Evolutionary conservation across 164 flowering plant genomes (phyloP), one percentile per base, ranked within the genome.

Genomic region (Vitis amurensis): DNA sequence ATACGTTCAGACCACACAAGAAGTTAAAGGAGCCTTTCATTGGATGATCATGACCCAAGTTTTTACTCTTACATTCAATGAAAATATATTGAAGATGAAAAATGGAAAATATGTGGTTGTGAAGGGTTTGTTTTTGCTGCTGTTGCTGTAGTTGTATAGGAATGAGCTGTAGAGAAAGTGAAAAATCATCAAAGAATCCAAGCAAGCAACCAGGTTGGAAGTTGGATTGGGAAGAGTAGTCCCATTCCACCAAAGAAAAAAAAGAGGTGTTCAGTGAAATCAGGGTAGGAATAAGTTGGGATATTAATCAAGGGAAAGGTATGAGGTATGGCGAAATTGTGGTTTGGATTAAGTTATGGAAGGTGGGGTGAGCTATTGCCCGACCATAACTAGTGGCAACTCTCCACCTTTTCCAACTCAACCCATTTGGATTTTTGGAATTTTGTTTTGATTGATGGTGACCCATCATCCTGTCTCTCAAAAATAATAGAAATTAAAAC

Each of bases 311-410:
- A 16, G 58, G 56, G 52, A 63, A 37, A 23, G 13, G 19, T 49
- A 31, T 59, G 59, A 52, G 4, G 58, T 57, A 57, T 29, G 11
- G 30, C 3, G 44, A 37, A 37, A 37, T 37, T 37, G 44, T 37
- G 44, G 44, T 37, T 14, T 19, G 52, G 59, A 55, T 19, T 51
- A 53, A 23, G 60, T 68, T 44, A 44, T 2, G 68, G 52, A 55
- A n/a, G 77, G 60, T 63, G 64, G 72, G 65, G 67, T 60, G 51
- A 68, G 13, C 23, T 50, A 68, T 68, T 13, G 44, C 64, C 76
- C 65, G 64, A 68, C 72, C 64, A 50, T 61, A 49, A 15, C 49
- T 61, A 51, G 58, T 59, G 64, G 15, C 58, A 15, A 0, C 50
- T 58, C 19, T 2, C 17, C 56, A 27, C 13, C 10, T 23, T 47